phyloP scores from a whole-genome alignment of 2,329 filamentous ascomycete species.

The Neopestalotiopsis sp. region DNA sequence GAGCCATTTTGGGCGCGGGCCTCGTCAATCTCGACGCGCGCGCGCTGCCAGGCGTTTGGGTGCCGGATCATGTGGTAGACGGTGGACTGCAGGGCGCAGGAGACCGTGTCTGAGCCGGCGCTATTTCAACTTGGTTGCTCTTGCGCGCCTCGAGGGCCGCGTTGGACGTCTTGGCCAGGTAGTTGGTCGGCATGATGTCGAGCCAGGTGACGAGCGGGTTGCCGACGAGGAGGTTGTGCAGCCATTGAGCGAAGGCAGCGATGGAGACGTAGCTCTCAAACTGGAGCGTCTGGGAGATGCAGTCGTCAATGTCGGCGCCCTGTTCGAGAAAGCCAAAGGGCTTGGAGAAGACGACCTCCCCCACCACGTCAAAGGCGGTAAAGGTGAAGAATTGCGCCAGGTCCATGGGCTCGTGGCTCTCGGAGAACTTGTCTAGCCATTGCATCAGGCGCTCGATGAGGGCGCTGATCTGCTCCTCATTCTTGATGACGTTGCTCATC shows the following conservation, averaged over 20 bases:
- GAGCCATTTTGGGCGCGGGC: neutral
- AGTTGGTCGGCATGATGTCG: slow-evolving; percentile 19
- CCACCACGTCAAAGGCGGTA: slow-evolving; percentile 32
- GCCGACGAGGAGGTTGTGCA: slow-evolving; percentile 20
- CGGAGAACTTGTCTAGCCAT: slow-evolving; percentile 13
- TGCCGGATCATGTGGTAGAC: slow-evolving; percentile 12
- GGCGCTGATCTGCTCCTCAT: slow-evolving; percentile 13
- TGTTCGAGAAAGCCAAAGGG: slow-evolving; percentile 33
- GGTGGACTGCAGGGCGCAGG: neutral
- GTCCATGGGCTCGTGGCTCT: slow-evolving; percentile 14
- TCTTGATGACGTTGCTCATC: slow-evolving; percentile 33
- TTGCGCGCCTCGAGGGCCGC: slow-evolving; percentile 15
- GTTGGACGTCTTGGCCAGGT: slow-evolving; percentile 14
- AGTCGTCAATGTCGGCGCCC: slow-evolving; percentile 28
- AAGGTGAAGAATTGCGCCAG: slow-evolving; percentile 21
- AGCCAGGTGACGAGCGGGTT: slow-evolving; percentile 24
- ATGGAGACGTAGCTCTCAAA: slow-evolving; percentile 10
- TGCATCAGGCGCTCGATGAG: slow-evolving; percentile 10
- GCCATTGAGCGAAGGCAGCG: slow-evolving; percentile 17
- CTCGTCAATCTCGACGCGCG: neutral
- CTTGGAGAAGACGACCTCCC: slow-evolving; percentile 31
- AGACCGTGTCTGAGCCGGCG: slow-evolving; percentile 13
- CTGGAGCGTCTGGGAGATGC: slow-evolving; percentile 23
- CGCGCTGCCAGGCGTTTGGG: neutral
- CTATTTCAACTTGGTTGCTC: slow-evolving; percentile 5